Conservation (phyloP, 2,329 filamentous ascomycete species). For the Colletotrichum abscissum region DNA sequence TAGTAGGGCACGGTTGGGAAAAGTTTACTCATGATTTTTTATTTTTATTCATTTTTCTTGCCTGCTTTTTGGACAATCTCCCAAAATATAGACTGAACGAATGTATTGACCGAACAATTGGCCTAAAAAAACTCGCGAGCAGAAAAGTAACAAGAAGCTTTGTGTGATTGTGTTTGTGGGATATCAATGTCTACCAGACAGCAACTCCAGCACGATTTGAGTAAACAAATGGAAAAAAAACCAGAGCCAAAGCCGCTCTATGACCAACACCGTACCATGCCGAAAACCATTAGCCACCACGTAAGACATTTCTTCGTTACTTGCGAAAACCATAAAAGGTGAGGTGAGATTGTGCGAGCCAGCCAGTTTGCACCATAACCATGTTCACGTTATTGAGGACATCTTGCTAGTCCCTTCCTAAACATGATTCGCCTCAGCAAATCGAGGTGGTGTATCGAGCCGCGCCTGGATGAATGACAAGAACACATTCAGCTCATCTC, state of each 20-base stretch:
- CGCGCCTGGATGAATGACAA: too few species aligned
- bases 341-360: background rate
- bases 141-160: background rate
- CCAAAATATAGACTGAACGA: constrained; percentile 13
- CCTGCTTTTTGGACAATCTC: background rate
- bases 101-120: background rate
- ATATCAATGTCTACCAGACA: constrained; percentile 29
- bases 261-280: constrained; percentile 26
- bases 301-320: constrained; percentile 22
- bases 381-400: background rate
- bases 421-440: background rate
- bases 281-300: background rate
- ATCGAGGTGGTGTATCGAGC: background rate
- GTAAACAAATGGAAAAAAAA: background rate
- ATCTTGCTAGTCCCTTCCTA: background rate
- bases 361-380: background rate
- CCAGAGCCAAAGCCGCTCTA: background rate
- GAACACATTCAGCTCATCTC: constrained; percentile 57
- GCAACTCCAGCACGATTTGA: constrained; percentile 10
- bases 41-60: background rate
- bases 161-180: constrained; percentile 4
- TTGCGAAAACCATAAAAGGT: background rate
- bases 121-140: background rate
- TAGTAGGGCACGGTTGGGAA: constrained; percentile 21
- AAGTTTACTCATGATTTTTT: constrained; percentile 24